Conservation (phyloP, 1,284 basidiomycete genomes). For the Leccinum fuscescens region DNA sequence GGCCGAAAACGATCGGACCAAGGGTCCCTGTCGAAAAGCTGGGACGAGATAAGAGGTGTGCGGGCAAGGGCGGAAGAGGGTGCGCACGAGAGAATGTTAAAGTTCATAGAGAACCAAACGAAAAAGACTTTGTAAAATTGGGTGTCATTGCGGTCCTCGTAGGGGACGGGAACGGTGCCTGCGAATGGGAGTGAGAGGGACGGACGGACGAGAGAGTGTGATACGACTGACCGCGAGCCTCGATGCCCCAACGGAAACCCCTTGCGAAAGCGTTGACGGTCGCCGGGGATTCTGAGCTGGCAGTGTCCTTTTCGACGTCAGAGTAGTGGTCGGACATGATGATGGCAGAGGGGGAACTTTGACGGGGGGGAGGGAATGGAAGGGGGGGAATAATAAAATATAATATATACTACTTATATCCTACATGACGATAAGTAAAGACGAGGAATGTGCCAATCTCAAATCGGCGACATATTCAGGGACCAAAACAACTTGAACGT, state of each 20-base stretch:
- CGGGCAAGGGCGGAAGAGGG: not conserved
- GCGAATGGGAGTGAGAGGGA: not conserved
- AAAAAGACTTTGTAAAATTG: constrained; percentile 74
- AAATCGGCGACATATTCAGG: not conserved
- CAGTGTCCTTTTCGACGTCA: constrained; percentile 31
- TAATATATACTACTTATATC: not conserved
- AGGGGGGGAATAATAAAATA: constrained; percentile 11
- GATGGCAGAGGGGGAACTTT: constrained; percentile 4
- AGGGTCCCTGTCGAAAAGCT: constrained; percentile 74
- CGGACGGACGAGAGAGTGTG: accelerated
- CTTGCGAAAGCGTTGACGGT: constrained; percentile 7
- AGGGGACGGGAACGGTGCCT: constrained; percentile 54
- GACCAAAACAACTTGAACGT: not conserved
- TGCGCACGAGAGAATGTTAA: constrained; percentile 70
- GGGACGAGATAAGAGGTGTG: not conserved
- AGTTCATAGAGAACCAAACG: constrained; percentile 71
- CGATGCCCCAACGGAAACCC: constrained; percentile 32
- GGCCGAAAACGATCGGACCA: constrained; percentile 64
- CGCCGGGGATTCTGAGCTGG: constrained; percentile 9
- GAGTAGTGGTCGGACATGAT: constrained; percentile 27
- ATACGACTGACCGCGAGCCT: constrained; percentile 27
- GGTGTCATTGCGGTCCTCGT: constrained; percentile 54
- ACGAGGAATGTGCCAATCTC: not conserved
- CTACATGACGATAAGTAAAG: not conserved
- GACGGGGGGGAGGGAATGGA: not conserved